Evolutionary conservation across 169 alveolate genomes (phyloP), one percentile per base, ranked within the genome.

Genomic region (Plasmodium coatneyi): DNA sequence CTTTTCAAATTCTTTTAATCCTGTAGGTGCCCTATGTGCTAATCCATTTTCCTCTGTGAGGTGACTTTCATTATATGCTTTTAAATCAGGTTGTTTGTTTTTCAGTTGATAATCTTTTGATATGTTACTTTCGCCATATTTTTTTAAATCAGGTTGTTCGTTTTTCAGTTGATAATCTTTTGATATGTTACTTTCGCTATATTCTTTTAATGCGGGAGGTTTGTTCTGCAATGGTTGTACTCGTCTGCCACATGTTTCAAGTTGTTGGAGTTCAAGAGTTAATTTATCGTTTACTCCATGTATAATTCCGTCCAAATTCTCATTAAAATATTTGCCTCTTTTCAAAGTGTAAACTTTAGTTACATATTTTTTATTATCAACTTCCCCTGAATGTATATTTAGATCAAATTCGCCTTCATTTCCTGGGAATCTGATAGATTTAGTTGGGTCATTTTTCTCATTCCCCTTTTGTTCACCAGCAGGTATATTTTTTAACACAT

Each of bases 1-100:
- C 25, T 6, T 76, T 76, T 76, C 66, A 34, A 16, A 76, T 76
- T 76, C 83, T 76, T 76, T 76, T 32, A 76, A 76, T 49, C 54
- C 46, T 28, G 41, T 4, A 76, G 83, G 83, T 9, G 83, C 70
- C 16, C 5, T 12, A 76, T 76, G 60, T 76, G 19, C 25, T 76
- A 76, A 76, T 76, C 0, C 7, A 76, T 49, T 49, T 49, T 16
- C 60, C 60, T 16, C 3, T 49, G 60, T 22, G 22, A 49, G 60
- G 60, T 49, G 19, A 14, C 60, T 16, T 49, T 49, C 60, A 12
- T 49, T 49, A 49, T 49, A 49, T 49, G 5, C 60, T 14, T 49
- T 3, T 49, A 49, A 49, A n/a, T 46, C 2, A 12, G 9, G 60
- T 49, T 16, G 0, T 49, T 49, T 49, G 60, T 49, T 49, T 9